Evolutionary conservation across 73 alveolate species (phyloP).

Genomic region (Symbiodinium pilosum): DNA sequence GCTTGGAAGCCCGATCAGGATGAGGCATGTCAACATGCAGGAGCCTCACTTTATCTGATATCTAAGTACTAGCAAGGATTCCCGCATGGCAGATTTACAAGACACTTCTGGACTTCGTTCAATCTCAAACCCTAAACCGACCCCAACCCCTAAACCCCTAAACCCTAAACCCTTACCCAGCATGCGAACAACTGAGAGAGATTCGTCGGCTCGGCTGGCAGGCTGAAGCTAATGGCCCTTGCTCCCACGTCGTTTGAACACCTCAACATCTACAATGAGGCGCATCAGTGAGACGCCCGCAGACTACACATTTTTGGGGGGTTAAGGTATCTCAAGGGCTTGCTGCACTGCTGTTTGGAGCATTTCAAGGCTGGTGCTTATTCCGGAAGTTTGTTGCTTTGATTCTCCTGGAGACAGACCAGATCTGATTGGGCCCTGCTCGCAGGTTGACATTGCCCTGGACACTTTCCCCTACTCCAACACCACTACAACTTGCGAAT

Average conservation of each 20-base stretch:
- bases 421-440: neutral
- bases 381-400: no score
- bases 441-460: slow-evolving; percentile 84
- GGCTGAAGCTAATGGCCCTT: slow-evolving; percentile 54
- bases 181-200: no score
- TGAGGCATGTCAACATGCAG: no score
- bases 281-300: neutral
- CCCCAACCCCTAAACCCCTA: no score
- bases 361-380: neutral
- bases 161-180: no score
- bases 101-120: no score
- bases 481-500: slow-evolving; percentile 90
- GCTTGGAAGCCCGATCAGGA: no score
- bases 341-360: neutral
- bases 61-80: no score
- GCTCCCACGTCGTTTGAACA: slow-evolving; percentile 86
- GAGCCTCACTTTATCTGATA: no score
- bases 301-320: neutral
- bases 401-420: no score
- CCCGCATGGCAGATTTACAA: no score
- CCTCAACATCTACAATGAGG: slow-evolving; percentile 92
- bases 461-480: slow-evolving; percentile 92
- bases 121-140: no score
- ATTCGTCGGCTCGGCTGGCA: neutral
- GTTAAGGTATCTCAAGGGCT: neutral